Evolutionary conservation across 306 rosid species (phyloP).

Genomic region (Lotus japonicus): DNA sequence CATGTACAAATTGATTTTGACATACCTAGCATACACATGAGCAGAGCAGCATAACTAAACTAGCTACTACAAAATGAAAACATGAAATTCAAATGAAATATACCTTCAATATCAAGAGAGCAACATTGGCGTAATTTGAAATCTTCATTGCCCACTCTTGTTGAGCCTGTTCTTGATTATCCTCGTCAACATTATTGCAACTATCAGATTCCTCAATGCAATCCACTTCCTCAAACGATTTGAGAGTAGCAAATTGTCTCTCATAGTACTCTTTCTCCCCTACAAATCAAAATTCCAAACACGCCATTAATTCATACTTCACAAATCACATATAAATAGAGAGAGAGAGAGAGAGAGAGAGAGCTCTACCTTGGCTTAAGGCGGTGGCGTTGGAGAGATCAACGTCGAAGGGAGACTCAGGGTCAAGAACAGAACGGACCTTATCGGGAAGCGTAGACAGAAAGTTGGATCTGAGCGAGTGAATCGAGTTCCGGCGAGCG

Average conservation of each 20-base stretch:
- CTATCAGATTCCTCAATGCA: slow-evolving; percentile 22
- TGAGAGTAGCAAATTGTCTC: slow-evolving; percentile 54
- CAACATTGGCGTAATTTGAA: slow-evolving; percentile 54
- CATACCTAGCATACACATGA: no score
- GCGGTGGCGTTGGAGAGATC: slow-evolving; percentile 39
- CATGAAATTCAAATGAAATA: not conserved
- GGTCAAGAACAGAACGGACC: slow-evolving; percentile 39
- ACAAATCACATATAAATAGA: no score
- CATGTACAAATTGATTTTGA: no score
- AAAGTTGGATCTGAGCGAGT: slow-evolving; percentile 35
- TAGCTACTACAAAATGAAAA: not conserved
- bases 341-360: not conserved
- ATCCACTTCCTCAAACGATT: slow-evolving; percentile 69
- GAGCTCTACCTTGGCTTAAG: slow-evolving; percentile 43
- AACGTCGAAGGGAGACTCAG: slow-evolving; percentile 38
- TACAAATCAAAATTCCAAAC: not conserved
- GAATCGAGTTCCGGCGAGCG: slow-evolving; percentile 16
- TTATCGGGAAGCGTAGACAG: slow-evolving; percentile 49
- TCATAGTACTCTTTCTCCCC: slow-evolving; percentile 69
- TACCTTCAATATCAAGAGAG: slow-evolving; percentile 55
- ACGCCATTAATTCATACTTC: not conserved
- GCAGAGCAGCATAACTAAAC: not conserved
- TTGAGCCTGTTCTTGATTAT: slow-evolving; percentile 35
- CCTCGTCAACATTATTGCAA: slow-evolving; percentile 15
- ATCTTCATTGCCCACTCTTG: slow-evolving; percentile 67